These are phyloP conservation scores for Setaria italica DNA, from an alignment of 202 grass and related monocot species.

Conservation along the genomic window DNA sequence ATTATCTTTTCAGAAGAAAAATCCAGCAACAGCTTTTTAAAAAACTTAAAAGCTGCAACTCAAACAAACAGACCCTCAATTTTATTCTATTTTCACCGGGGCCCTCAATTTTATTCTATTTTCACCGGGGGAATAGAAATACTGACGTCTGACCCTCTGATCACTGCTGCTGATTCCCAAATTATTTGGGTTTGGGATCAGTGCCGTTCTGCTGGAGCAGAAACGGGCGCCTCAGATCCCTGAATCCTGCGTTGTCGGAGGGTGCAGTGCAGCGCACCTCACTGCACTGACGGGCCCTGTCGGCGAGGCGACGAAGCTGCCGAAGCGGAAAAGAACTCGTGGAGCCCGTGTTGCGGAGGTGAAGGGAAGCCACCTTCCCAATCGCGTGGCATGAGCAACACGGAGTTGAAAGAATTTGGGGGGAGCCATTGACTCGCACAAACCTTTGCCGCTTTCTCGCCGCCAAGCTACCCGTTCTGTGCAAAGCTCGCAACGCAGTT, in stretches of 20 bases:
- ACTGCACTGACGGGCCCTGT: neutral
- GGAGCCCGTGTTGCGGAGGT: neutral
- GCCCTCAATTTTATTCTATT: neutral
- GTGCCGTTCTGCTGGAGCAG: neutral
- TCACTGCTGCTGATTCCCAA: neutral
- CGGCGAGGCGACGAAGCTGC: neutral
- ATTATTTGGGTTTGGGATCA: neutral
- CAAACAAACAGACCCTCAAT: too few species aligned
- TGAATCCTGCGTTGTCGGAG: conserved; percentile 6
- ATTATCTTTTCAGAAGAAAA: too few species aligned
- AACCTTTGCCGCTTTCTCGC: conserved; percentile 5
- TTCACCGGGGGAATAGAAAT: neutral
- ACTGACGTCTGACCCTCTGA: conserved; percentile 27
- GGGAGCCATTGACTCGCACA: conserved; percentile 1
- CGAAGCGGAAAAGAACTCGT: neutral
- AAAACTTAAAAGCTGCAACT: too few species aligned
- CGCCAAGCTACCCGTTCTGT: conserved; percentile 19
- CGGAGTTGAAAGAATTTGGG: neutral
- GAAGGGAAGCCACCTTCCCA: neutral
- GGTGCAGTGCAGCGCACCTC: conserved; percentile 27
- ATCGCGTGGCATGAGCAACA: neutral
- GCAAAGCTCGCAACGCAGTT: neutral
- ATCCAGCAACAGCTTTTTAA: too few species aligned
- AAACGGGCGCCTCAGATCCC: neutral
- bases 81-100: too few species aligned